Conservation (phyloP, 371 early-diverging fungal species). For the Mucor plumbeus region DNA sequence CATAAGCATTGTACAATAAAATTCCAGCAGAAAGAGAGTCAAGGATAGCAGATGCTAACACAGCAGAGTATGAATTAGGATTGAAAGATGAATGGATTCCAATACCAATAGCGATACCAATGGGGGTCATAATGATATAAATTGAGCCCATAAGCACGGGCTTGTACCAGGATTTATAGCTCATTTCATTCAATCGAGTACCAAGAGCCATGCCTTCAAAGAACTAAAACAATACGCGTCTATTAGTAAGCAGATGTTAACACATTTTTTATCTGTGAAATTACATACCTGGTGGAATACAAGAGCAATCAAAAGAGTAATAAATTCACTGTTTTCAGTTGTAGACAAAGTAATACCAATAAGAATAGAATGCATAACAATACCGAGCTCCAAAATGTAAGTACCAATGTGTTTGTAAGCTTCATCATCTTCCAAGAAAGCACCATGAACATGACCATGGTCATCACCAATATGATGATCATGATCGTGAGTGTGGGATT, state of each 20-base stretch:
- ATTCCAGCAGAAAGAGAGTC: constrained; percentile 62
- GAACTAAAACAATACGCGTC: constrained; percentile 40
- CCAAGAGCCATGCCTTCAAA: constrained; percentile 66
- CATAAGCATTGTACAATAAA: constrained; percentile 55
- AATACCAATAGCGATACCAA: constrained; percentile 67
- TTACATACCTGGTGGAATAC: constrained; percentile 82
- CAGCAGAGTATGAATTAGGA: constrained; percentile 41
- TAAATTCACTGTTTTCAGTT: constrained; percentile 66
- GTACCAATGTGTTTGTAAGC: constrained; percentile 48
- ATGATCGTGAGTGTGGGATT: not conserved
- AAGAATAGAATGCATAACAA: constrained; percentile 85
- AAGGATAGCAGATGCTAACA: constrained; percentile 55
- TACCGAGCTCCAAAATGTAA: constrained; percentile 81
- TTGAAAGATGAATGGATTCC: constrained; percentile 52
- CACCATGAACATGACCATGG: constrained; percentile 42
- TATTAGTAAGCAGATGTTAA: not conserved
- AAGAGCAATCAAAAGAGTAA: constrained; percentile 77
- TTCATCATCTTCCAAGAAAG: constrained; percentile 42
- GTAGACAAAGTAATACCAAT: constrained; percentile 85
- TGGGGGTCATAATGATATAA: constrained; percentile 63
- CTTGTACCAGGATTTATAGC: constrained; percentile 34
- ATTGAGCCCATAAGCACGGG: constrained; percentile 49
- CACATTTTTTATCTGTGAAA: not conserved
- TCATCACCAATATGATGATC: constrained; percentile 13
- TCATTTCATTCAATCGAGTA: constrained; percentile 54